Base-by-base conservation (phyloP, 495 filamentous ascomycete genomes). In the Daldinia childiae region DNA sequence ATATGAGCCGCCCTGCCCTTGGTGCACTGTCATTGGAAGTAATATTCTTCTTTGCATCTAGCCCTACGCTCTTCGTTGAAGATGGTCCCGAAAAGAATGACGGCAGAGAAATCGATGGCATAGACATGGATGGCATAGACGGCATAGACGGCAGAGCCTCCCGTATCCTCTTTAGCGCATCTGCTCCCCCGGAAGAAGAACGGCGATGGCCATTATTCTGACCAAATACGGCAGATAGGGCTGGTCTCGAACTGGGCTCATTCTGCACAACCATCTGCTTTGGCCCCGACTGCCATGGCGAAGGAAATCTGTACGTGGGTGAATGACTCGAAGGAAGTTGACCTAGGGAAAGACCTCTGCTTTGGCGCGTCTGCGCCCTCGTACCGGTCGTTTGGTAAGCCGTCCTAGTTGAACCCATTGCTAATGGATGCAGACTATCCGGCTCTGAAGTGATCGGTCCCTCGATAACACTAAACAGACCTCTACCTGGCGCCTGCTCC, bases 401-500 rank as follows among this genome's bases (percentile, higher is more conserved):
- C 52, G 66, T 34, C 19, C 38, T 51, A 41, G 43, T 51, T 63
- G n/a, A 63, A 62, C 45, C 34, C 45, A 64, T 32, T 61, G 26
- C 29, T 8, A 65, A 38, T n/a, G 74, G 58, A 21, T 34, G 5
- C 29, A 32, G 9, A 5, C 56, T 63, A 12, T 57, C 64, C 12
- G 64, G 43, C 24, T 73, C 59, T 4, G 61, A 48, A 24, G 62
- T 68, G 15, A 55, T 59, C 1, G 62, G 50, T 1, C 57, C 67
- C 26, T 77, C 71, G 30, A 59, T 52, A n/a, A 72, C 65, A 66
- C 61, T 62, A 62, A 92, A 90, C 26, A 84, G 78, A 14, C 82
- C 85, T 50, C 86, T 88, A 0, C 78, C 86, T 14, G 86, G 82
- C 21, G 84, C 62, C 19, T 80, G 74, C 55, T 91, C 88, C 81